Base-by-base conservation (phyloP, 192 early-diverging fungal genomes). In the Umbelopsis sp. region DNA sequence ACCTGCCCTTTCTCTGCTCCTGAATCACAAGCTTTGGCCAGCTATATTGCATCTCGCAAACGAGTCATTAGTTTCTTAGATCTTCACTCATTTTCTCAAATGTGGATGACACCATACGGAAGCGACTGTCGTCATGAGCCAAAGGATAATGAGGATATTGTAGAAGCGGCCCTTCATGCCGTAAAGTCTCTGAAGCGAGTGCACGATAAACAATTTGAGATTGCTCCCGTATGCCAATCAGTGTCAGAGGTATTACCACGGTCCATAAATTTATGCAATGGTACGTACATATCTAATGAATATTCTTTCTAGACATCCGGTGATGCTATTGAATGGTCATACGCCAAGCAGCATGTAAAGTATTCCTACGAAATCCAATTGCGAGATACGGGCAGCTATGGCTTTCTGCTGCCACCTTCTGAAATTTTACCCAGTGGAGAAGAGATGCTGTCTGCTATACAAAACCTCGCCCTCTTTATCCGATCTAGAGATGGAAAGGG, bases 91-190 rank as follows among this genome's bases (percentile, higher is more conserved):
- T 84, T 78, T 62, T 74, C 81, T 11, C 83, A 84, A 65, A 76
- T 85, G 4, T 88, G 85, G 77, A 83, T 89, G 86, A 81, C 73
- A 14, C 82, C 84, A 34, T 84, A 70, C 43, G 80, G 80, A 22
- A 77, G 62, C 5, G 81, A 79, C 47, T 85, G 83, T 49, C 22
- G 45, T 12, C 25, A 65, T 10, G 41, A 72, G 4, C 74, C 80
- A 25, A 74, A 65, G 20, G 77, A 83, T 31, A 67, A 80, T 34
- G 80, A 77, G 21, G 80, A 79, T 45, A 62, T 79, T 31, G 49
- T 76, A 12, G 78, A 77, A 12, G 82, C 65, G 22, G 82, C 68
- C 4, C 65, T 77, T 78, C 71, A 73, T 1, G 76, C 83, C 2
- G 74, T 74, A 3, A 77, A 82, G 29, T 81, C 82, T 0, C 29